phyloP scores from a whole-genome alignment of 345 rosid species.

The Lepidium sativum region DNA sequence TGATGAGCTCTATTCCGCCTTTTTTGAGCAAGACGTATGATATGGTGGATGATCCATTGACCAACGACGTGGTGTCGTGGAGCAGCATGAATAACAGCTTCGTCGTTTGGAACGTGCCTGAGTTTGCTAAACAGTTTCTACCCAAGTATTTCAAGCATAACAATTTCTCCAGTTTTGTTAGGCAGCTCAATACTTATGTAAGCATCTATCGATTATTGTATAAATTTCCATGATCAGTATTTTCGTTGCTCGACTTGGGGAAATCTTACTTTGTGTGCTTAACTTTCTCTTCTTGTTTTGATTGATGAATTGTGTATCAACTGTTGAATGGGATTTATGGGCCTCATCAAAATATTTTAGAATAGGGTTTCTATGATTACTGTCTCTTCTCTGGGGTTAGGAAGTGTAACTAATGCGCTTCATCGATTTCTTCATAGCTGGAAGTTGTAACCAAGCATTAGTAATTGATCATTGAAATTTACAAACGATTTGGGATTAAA shows the following conservation, averaged over 20 bases:
- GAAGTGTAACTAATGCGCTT: background rate
- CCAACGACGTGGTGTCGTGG: constrained; percentile 46
- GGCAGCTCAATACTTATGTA: constrained; percentile 62
- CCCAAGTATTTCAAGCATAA: constrained; percentile 59
- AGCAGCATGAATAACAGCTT: constrained; percentile 44
- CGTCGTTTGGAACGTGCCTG: constrained; percentile 49
- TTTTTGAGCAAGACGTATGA: constrained; percentile 55
- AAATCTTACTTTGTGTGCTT: background rate
- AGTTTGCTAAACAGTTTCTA: constrained; percentile 37
- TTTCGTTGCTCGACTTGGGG: background rate
- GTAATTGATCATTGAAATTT: background rate
- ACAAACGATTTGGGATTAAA: background rate
- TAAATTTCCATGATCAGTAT: too few species aligned
- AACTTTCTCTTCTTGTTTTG: background rate
- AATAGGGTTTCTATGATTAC: background rate
- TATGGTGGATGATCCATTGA: constrained; percentile 46
- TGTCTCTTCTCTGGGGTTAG: background rate
- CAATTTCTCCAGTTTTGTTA: constrained; percentile 55
- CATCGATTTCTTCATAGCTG: background rate
- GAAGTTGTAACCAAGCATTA: background rate
- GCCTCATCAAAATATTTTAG: background rate
- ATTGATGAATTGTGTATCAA: background rate
- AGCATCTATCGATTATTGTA: background rate
- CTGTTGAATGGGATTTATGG: background rate
- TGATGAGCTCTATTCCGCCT: constrained; percentile 36